Base-by-base conservation (phyloP, 441 rosid species). In the Gossypium davidsonii region DNA sequence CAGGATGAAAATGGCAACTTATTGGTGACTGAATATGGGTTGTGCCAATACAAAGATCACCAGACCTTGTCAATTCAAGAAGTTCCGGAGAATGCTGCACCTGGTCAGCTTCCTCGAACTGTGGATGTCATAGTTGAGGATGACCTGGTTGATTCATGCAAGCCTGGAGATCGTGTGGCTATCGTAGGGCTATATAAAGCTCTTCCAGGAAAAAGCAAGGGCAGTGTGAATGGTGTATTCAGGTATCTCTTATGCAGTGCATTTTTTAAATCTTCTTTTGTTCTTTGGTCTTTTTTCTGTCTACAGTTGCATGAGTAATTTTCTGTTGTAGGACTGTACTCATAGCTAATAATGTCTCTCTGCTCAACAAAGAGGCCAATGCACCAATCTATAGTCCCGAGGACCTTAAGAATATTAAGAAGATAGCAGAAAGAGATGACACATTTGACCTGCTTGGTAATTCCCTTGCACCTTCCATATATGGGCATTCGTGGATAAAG, bases 41-140 rank as follows among this genome's bases (percentile, higher is more conserved):
- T 95, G 67, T 95, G 99, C 87, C 84, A 81, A 76, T 95, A 95
- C 75, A 92, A 91, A 85, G 99, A 95, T 83, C 99, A 95, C 73
- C 99, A 95, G 85, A 92, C 98, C 77, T 75, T 95, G 81, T 91
- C 99, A 61, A 86, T 95, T 80, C 99, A 95, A 85, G 99, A 95
- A 88, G 92, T 95, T 66, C 99, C 99, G 11, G 99, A 95, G 80
- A 95, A 92, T 74, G 85, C 99, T 84, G 98, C 99, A 80, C 99
- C 99, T 75, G 99, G 99, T 78, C 99, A 95, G 85, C 96, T 95
- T 79, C 99, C 99, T 65, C 86, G 99, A 56, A 91, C 96, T 0
- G 97, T 95, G 65, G 99, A 95, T 87, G 84, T 89, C 74, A 90
- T 95, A 67, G 92, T 90, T 72, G 98, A 95, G 88, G 99, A 95